Evolutionary conservation across 78 protist genomes (phyloP).

Genomic region (Dictyostelium capitatum): DNA sequence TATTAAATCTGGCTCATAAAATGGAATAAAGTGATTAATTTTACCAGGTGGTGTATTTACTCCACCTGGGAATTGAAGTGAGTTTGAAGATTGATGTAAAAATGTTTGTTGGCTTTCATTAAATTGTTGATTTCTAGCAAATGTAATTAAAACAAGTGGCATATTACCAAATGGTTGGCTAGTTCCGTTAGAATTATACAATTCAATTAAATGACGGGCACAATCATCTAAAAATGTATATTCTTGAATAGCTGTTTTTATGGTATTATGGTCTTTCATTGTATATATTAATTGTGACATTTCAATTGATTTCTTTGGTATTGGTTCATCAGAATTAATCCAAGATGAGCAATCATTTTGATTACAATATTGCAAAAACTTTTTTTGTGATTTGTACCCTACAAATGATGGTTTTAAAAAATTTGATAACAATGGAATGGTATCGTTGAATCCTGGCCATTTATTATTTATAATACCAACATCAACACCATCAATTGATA

Average conservation of each 20-base stretch:
- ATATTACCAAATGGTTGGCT: background rate
- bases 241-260: conserved; percentile 17
- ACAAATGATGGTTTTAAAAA: too few species aligned
- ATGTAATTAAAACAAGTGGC: conserved; percentile 5
- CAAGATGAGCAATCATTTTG: background rate
- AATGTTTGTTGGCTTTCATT: too few species aligned
- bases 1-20: too few species aligned
- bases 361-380: too few species aligned
- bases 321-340: background rate
- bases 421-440: background rate
- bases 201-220: background rate
- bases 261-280: background rate
- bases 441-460: too few species aligned
- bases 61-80: too few species aligned
- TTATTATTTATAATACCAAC: too few species aligned
- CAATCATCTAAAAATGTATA: background rate
- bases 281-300: background rate
- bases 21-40: too few species aligned
- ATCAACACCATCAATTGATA: conserved; percentile 5
- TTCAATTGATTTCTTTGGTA: background rate
- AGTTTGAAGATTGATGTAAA: too few species aligned
- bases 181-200: background rate
- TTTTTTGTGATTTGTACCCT: too few species aligned
- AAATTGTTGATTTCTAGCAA: too few species aligned
- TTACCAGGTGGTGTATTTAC: too few species aligned